Evolutionary conservation across 257 asterid genomes (phyloP), one percentile per base, ranked within the genome.

Genomic region (Mentha longifolia): DNA sequence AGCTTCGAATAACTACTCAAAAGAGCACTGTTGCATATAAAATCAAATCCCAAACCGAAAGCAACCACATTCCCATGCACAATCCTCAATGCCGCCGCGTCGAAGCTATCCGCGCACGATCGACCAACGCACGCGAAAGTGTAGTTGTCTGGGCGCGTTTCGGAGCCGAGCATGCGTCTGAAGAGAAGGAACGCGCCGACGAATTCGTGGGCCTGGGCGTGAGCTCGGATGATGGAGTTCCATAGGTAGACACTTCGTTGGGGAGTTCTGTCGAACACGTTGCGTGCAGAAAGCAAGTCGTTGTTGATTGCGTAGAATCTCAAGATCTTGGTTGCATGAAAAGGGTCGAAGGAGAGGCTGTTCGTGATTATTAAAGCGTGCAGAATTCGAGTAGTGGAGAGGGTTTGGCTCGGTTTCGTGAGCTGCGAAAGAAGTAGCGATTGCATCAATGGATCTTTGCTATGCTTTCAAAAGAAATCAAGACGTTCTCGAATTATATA

Each of bases 171-270:
- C 78, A 91, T 79, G 68, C 70, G 69, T n/a, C 73, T 80, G 50
- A 91, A 88, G 69, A 89, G 84, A n/a, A 12, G 6, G 67, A 87
- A 84, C 7, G 97, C 85, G n/a, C 70, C 67, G 4, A 16, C 10
- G 80, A 88, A 88, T 7, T 58, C 9, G 71, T 69, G 82, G 78
- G 81, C 59, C 74, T 51, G 91, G 25, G 97, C 96, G 69, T 85
- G 78, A 49, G 93, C 95, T 39, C 97, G 92, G 59, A 94, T 91
- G 25, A 94, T 77, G 76, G 96, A 81, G 80, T 94, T 94, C 97
- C 96, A 94, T 3, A 91, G 89, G 58, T 72, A 89, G 54, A 85
- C 78, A 56, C 84, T 94, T 82, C 86, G 74, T 5, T 77, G 69
- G 31, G 96, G 85, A 76, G 82, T 86, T 87, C 45, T 67, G 39